These are phyloP conservation scores for Plasmodium vivax DNA, from an alignment of 169 alveolate species.

Conservation along the genomic window DNA sequence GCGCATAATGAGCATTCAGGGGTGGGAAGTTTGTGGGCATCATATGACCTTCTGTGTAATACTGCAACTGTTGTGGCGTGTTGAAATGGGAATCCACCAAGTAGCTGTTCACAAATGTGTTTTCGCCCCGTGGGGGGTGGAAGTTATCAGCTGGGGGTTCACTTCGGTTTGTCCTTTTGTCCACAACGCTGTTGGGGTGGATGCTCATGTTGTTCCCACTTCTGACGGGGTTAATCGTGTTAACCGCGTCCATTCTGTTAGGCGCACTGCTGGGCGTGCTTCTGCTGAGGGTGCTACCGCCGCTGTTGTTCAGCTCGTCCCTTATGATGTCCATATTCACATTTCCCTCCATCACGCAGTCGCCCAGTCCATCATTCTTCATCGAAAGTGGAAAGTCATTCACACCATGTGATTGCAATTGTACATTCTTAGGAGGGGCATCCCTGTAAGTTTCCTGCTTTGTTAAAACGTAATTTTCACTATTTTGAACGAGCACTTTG, in stretches of 20 bases:
- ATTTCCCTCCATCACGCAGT: neutral
- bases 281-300: neutral
- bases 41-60: neutral
- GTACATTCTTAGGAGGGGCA: neutral
- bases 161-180: neutral
- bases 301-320: neutral
- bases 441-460: neutral
- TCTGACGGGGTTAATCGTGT: neutral
- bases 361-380: neutral
- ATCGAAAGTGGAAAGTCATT: neutral
- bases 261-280: neutral
- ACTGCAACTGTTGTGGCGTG: neutral
- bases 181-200: neutral
- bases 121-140: neutral
- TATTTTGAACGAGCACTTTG: constrained; percentile 5
- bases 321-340: neutral
- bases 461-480: constrained; percentile 21
- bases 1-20: neutral
- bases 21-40: neutral
- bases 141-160: neutral
- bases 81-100: neutral
- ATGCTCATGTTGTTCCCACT: neutral
- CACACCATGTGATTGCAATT: neutral
- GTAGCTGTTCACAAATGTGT: neutral
- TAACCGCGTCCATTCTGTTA: neutral